These are phyloP conservation scores for Oxytropis ochrocephala DNA, from an alignment of 306 rosid species.

Conservation along the genomic window DNA sequence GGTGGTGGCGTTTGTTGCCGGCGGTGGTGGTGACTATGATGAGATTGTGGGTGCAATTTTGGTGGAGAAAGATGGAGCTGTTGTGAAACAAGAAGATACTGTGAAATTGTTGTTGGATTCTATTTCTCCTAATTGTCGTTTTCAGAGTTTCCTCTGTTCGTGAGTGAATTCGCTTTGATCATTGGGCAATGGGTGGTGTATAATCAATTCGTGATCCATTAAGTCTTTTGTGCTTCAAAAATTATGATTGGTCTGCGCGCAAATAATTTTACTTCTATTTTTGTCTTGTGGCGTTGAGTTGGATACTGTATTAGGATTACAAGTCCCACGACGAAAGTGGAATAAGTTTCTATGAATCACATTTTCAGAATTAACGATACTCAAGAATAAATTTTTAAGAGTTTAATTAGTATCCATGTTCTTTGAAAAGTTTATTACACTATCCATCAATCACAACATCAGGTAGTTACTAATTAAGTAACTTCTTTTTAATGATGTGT, in stretches of 20 bases:
- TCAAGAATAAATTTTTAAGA: no score
- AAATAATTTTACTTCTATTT: no score
- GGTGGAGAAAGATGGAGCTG: slow-evolving; percentile 65
- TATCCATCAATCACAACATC: no score
- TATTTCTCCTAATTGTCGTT: slow-evolving; percentile 43
- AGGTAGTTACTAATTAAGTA: no score
- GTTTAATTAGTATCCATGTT: no score
- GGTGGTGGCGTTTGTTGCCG: slow-evolving; percentile 61
- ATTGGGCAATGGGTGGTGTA: neutral
- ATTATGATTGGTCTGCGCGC: neutral
- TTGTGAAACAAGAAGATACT: slow-evolving; percentile 56
- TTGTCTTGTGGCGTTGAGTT: no score
- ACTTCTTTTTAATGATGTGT: no score
- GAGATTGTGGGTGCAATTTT: slow-evolving; percentile 51
- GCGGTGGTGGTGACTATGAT: slow-evolving; percentile 44
- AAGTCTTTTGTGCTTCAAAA: neutral
- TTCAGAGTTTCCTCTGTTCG: slow-evolving; percentile 36
- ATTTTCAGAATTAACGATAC: no score
- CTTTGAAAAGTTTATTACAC: no score
- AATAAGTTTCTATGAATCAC: no score
- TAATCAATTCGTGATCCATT: neutral
- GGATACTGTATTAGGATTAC: no score
- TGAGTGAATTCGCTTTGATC: neutral
- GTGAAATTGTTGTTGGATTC: slow-evolving; percentile 50
- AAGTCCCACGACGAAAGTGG: no score